Base-by-base conservation (phyloP, 1,284 basidiomycete genomes). In the Phellopilus nigrolimitatus region DNA sequence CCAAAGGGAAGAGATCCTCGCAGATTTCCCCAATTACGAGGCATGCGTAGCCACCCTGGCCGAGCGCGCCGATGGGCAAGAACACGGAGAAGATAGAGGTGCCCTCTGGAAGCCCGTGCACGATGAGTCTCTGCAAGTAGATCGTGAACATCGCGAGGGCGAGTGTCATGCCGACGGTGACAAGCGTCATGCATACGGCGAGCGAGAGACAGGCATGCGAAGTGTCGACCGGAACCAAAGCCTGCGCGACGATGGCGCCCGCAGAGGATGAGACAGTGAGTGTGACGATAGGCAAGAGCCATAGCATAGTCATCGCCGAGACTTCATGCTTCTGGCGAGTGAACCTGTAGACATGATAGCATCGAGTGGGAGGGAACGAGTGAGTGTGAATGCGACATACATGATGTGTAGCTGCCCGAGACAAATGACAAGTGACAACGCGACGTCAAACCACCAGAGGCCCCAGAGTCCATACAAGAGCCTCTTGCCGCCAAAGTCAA, bases 251-350 rank as follows among this genome's bases (percentile, higher is more conserved):
- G 38, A 84, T 64, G 0, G 75, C 80, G 1, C 88, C 88, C 0
- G 81, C 72, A 1, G 85, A 80, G 0, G 84, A 72, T 0, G 75
- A 76, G 60, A 91, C 88, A 31, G 85, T 77, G 0, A 83, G 70
- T 0, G 85, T 76, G 2, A 90, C 84, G 5, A 88, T 75, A 0
- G 88, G 89, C 38, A 90, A 75, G 3, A 91, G 68, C 81, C 82
- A 85, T 2, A 72, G 64, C 13, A 81, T 70, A 0, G 78, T 76
- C 70, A 88, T 76, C 2, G 67, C 62, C 47, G 76, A 68, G 6
- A 82, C 61, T 1, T 75, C 68, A 58, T 88, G 82, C 2, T 68
- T 67, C 33, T 91, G 88, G 7, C 70, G 66, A 0, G 78, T 80
- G 52, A 81, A 75, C 78, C 84, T 86, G 58, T 28, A 7, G 53